Percentiles rank a stretch among this genome's conserved stretches.
Conservation (phyloP, 495 filamentous ascomycete species). For the Podospora australis region DNA sequence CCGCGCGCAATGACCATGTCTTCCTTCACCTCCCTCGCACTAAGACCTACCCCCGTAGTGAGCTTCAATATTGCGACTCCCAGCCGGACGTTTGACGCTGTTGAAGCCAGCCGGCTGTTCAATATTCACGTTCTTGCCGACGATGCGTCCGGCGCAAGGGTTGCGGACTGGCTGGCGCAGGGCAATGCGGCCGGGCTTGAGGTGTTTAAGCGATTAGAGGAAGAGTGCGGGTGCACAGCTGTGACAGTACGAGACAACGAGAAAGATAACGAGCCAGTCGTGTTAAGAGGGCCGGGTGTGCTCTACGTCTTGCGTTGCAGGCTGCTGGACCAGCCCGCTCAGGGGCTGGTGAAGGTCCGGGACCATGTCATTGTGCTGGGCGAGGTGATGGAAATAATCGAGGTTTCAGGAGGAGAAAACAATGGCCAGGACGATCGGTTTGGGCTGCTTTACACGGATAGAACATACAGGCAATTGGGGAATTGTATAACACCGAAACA, state of each 20-base stretch:
- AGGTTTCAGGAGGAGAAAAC: slow-evolving; percentile 15
- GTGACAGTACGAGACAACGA: background rate
- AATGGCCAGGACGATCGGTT: slow-evolving; percentile 14
- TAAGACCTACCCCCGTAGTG: slow-evolving; percentile 59
- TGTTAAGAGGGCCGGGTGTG: slow-evolving; percentile 34
- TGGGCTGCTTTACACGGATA: slow-evolving; percentile 38
- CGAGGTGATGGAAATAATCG: slow-evolving; percentile 40
- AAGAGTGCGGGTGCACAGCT: slow-evolving; percentile 19
- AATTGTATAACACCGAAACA: slow-evolving; percentile 22
- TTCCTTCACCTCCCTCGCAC: slow-evolving; percentile 70
- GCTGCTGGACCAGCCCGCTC: slow-evolving; percentile 23
- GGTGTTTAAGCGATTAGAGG: slow-evolving; percentile 26
- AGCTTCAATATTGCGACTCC: slow-evolving; percentile 75
- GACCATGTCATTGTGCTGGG: slow-evolving; percentile 53
- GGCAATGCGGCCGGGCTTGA: slow-evolving; percentile 25
- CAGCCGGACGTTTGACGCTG: slow-evolving; percentile 62
- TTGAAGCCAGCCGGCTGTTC: slow-evolving; percentile 38
- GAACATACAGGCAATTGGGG: slow-evolving; percentile 36
- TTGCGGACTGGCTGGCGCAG: slow-evolving; percentile 39
- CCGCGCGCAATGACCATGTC: slow-evolving; percentile 70
- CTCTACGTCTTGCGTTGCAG: slow-evolving; percentile 37
- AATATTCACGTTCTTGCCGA: slow-evolving; percentile 44
- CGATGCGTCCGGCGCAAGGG: slow-evolving; percentile 32
- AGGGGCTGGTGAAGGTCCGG: slow-evolving; percentile 37
- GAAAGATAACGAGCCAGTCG: slow-evolving; percentile 10